Base-by-base conservation (phyloP, 495 filamentous ascomycete genomes). In the Xylaria nigripes region DNA sequence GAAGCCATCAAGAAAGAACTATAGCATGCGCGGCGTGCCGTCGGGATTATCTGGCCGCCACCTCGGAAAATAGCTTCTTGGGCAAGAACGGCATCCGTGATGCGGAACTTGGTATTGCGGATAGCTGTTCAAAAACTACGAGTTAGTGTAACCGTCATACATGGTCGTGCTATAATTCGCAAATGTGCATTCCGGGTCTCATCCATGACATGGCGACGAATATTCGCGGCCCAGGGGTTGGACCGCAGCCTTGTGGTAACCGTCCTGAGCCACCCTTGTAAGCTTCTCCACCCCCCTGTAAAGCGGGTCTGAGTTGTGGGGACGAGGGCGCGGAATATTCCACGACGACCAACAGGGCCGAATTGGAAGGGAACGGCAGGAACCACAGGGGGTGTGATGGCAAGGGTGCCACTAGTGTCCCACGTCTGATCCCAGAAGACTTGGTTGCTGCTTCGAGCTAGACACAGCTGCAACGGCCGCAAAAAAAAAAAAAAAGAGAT, bases 11-110 rank as follows among this genome's bases (percentile, higher is more conserved):
- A 74, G 76, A 98, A 98, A 15, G 88, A 92, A 0, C 83, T 87
- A 68, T 98, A 98, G 66, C 92, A 87, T 18, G 92, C 88, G 25
- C 94, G 83, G 25, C 93, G 85, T 42, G 90, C 79, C 0, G 93
- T 96, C 46, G 93, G 93, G 64, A 98, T 98, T 65, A 98, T 95
- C 67, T 98, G 93, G 24, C 94, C 93, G 44, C 90, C 92, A 30
- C 93, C 93, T 45, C 93, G 79, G 72, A 91, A 94, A 64, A 97
- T 96, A 25, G 90, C 84, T 69, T 96, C 89, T 46, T 83, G 75
- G 24, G 89, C 93, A 30, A 98, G 81, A 23, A 85, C 78, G 42
- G 95, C 82, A 64, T 97, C 94, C 54, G 90, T 97, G 66, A 98
- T 80, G 57, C 86, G 85, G 76, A 97, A 98, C 60, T 91, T 94